Evolutionary conservation across 2,329 filamentous ascomycete genomes (phyloP).

Genomic region (Fusarium mexicanum): DNA sequence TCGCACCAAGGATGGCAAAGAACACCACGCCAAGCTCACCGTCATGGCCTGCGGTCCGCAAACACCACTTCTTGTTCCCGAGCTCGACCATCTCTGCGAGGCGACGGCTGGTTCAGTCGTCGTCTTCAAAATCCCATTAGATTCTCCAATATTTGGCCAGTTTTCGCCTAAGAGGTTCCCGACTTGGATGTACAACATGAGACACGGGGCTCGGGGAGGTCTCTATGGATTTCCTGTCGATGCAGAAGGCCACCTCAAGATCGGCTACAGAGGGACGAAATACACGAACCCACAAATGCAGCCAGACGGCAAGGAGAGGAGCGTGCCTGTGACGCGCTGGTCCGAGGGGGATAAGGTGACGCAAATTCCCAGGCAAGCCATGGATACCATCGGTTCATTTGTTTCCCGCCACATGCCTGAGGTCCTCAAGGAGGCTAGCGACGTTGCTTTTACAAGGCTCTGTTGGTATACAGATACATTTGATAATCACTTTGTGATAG

Average conservation of each 20-base stretch:
- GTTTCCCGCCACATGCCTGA: slow-evolving; percentile 55
- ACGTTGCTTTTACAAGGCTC: slow-evolving; percentile 54
- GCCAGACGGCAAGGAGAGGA: slow-evolving; percentile 49
- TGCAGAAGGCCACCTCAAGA: slow-evolving; percentile 39
- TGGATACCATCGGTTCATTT: slow-evolving; percentile 39
- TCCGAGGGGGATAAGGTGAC: slow-evolving; percentile 28
- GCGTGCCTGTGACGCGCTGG: slow-evolving; percentile 53
- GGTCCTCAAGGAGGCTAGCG: slow-evolving; percentile 36
- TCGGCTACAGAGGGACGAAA: slow-evolving; percentile 45
- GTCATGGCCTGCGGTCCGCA: slow-evolving; percentile 56
- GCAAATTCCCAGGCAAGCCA: slow-evolving; percentile 25
- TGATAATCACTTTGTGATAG: slow-evolving; percentile 27
- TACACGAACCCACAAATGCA: slow-evolving; percentile 52
- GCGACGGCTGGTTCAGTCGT: slow-evolving; percentile 59
- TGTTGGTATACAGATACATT: slow-evolving; percentile 53
- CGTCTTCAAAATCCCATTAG: slow-evolving; percentile 54
- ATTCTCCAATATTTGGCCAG: slow-evolving; percentile 49
- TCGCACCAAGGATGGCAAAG: slow-evolving; percentile 49
- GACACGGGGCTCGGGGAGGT: slow-evolving; percentile 21
- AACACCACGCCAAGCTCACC: slow-evolving; percentile 46
- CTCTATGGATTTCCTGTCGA: slow-evolving; percentile 44
- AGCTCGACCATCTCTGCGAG: slow-evolving; percentile 55
- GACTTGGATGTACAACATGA: slow-evolving; percentile 48
- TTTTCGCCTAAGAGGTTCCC: slow-evolving; percentile 58
- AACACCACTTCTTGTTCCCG: slow-evolving; percentile 54